phyloP scores from a whole-genome alignment of 805 yeast genomes.

The Starmerella bombi region DNA sequence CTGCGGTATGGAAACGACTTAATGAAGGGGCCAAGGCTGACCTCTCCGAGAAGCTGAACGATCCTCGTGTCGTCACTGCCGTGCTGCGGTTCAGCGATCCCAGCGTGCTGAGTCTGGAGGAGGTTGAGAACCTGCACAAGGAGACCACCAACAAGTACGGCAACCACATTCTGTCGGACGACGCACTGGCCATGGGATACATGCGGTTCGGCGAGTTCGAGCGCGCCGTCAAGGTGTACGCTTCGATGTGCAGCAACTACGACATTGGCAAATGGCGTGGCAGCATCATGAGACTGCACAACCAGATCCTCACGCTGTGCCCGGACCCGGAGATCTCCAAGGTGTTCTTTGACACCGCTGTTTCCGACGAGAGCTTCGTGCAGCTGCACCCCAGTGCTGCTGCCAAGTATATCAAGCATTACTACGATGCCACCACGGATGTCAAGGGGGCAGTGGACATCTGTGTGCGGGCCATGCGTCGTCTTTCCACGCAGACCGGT shows the following conservation, averaged over 20 bases:
- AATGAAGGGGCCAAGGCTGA: conserved; percentile 3
- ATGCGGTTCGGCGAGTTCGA: conserved; percentile 14
- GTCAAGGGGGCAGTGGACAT: conserved; percentile 9
- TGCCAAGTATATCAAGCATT: conserved; percentile 13
- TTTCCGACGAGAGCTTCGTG: conserved; percentile 10
- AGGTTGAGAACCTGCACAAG: conserved; percentile 15
- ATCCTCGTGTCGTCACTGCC: conserved; percentile 21
- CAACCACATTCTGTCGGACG: conserved; percentile 18
- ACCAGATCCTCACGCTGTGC: conserved; percentile 19
- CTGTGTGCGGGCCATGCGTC: conserved; percentile 9
- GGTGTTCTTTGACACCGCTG: conserved; percentile 19
- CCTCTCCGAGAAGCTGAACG: conserved; percentile 11
- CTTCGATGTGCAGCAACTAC: conserved; percentile 16
- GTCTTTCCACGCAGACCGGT: conserved; percentile 3
- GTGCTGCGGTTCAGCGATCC: conserved; percentile 20
- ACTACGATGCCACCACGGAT: conserved; percentile 10
- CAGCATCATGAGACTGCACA: conserved; percentile 19
- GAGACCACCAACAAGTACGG: conserved; percentile 18
- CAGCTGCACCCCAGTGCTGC: conserved; percentile 22
- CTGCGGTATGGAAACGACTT: conserved; percentile 19
- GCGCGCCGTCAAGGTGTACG: conserved; percentile 19
- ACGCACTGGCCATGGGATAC: conserved; percentile 18
- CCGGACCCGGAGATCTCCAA: conserved; percentile 15
- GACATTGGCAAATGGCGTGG: conserved; percentile 9
- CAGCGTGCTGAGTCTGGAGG: conserved; percentile 16